phyloP scores from a whole-genome alignment of 768 basidiomycete genomes.

The Calocera cornea region DNA sequence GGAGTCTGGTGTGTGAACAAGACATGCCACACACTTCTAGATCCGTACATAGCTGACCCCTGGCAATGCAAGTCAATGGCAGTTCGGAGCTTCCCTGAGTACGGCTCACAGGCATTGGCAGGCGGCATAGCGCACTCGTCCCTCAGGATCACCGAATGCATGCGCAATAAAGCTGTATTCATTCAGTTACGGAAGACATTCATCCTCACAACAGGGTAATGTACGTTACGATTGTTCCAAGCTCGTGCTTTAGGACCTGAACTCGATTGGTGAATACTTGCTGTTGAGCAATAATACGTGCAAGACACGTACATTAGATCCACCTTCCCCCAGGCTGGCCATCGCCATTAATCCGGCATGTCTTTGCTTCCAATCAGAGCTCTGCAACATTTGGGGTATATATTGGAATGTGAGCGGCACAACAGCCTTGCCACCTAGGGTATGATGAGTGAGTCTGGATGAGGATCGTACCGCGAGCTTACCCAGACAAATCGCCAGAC shows the following conservation, averaged over 20 bases:
- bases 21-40: constrained; percentile 43
- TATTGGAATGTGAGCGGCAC: constrained; percentile 70
- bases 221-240: constrained; percentile 70
- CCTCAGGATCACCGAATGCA: constrained; percentile 66
- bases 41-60: constrained; percentile 82
- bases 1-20: not conserved
- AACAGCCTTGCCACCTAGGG: constrained; percentile 48
- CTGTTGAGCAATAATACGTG: not conserved
- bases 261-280: not conserved
- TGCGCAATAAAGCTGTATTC: constrained; percentile 58
- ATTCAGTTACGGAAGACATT: too few species aligned
- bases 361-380: constrained; percentile 70
- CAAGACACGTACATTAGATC: constrained; percentile 36
- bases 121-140: constrained; percentile 58
- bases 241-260: constrained; percentile 65
- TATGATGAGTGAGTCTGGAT: not conserved
- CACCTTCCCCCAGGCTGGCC: constrained; percentile 69
- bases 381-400: constrained; percentile 68
- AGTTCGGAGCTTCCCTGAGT: not conserved
- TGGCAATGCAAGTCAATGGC: constrained; percentile 20
- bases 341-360: constrained; percentile 83
- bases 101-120: constrained; percentile 66
- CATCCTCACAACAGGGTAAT: too few species aligned
- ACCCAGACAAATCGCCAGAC: constrained; percentile 59
- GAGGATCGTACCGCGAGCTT: not conserved